Base-by-base conservation (phyloP, 495 filamentous ascomycete species). In the Apodospora peruviana region DNA sequence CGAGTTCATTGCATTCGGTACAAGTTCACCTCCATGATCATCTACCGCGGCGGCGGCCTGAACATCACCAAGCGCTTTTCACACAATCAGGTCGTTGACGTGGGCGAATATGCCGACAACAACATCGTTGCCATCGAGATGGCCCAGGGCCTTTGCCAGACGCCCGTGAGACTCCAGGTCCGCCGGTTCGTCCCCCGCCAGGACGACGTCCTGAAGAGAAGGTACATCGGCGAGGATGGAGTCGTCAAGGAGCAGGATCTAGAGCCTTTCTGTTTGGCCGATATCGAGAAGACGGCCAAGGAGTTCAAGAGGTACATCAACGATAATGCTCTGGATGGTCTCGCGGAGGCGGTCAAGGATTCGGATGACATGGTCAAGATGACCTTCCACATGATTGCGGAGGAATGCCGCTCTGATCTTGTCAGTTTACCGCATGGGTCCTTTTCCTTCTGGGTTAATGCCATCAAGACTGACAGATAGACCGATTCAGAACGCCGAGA, bases 61-160 rank as follows among this genome's bases (percentile, higher is more conserved):
- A 32, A 56, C 14, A 48, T 71, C 18, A 76, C 73, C 1, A 52
- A 58, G 11, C 61, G 71, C 27, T 73, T 72, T 60, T 27, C 44
- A 7, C 62, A 69, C 12, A 58, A 57, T 17, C 55, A 65, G 36
- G 53, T 72, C n/a, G 56, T 61, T 40, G 61, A 76, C 44, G 53
- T 76, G 1, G 39, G 53, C 9, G 64, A 65, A 41, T 60, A 55
- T 52, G 47, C 37, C 16, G 50, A 56, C 43, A 45, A 52, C 2
- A 19, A 23, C 2, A 20, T 62, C 7, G 53, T 51, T 32, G 51
- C 47, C 16, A 64, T 76, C 27, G 37, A 50, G 19, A 54, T 76
- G 19, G 42, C 43, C 9, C 64, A 72, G 36, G 66, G 59, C 1
- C 55, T 66, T 22, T 59, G 53, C 39, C 19, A 40, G 9, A 27